A percentile compares a stretch with the other conserved stretches of the same genome.
Conservation (phyloP, 2,329 filamentous ascomycete species). For the Hirsutella rhossiliensis region DNA sequence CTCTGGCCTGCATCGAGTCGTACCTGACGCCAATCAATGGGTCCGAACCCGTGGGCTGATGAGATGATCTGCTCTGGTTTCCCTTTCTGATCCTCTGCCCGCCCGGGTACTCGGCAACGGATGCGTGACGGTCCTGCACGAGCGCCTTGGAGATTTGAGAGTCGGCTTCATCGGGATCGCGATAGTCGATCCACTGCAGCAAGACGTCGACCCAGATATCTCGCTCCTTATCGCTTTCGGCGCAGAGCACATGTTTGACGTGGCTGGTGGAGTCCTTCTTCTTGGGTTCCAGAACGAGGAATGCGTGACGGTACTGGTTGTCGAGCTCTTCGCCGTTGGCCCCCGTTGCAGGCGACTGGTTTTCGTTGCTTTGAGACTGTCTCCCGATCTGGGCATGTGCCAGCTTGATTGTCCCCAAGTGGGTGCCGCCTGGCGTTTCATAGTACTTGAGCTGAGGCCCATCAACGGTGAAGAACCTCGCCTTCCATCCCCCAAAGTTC, state of each 20-base stretch:
- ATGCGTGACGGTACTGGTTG: conserved; percentile 93
- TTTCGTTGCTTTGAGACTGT: conserved; percentile 46
- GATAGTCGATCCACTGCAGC: conserved; percentile 76
- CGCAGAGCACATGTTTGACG: conserved; percentile 88
- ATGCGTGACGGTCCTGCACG: conserved; percentile 26
- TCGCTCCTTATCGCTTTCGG: conserved; percentile 84
- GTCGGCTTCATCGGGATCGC: conserved; percentile 42
- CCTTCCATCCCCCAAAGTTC: conserved; percentile 99
- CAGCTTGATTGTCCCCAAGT: conserved; percentile 88
- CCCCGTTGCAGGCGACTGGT: conserved; percentile 46
- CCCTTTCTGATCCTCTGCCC: conserved; percentile 18
- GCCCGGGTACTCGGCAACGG: conserved; percentile 14
- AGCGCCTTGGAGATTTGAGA: conserved; percentile 13
- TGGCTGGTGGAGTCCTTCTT: conserved; percentile 83
- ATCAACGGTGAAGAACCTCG: conserved; percentile 51
- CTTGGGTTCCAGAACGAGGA: conserved; percentile 89
- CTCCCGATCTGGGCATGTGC: conserved; percentile 87
- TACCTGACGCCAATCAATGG: conserved; percentile 46
- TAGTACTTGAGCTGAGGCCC: conserved; percentile 71
- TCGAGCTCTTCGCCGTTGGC: conserved; percentile 61
- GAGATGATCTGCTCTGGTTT: conserved; percentile 18
- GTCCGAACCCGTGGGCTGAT: conserved; percentile 28
- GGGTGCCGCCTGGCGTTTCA: conserved; percentile 78
- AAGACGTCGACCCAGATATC: conserved; percentile 90
- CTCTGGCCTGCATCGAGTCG: conserved; percentile 40